A percentile compares a stretch with the other conserved stretches of the same genome.
Conservation (phyloP, 2,329 filamentous ascomycete genomes). For the Didymella segeticola region DNA sequence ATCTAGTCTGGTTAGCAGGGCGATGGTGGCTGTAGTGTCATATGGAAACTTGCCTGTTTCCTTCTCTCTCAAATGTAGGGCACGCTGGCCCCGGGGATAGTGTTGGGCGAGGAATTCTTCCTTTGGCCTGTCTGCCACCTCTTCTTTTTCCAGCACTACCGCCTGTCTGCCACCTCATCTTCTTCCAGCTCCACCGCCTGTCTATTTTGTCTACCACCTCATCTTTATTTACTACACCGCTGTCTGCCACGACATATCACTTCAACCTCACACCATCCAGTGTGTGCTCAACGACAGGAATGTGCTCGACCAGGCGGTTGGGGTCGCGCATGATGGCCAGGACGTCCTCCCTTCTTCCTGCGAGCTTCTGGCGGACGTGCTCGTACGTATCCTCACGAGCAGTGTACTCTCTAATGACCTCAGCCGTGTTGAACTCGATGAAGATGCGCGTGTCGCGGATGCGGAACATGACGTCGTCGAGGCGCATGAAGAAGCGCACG, state of each 20-base stretch:
- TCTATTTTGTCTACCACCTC: too few relatives aligned
- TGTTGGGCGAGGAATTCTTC: too few relatives aligned
- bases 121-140: too few relatives aligned
- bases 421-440: slow-evolving; percentile 80
- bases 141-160: too few relatives aligned
- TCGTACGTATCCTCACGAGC: slow-evolving; percentile 85
- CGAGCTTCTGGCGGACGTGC: slow-evolving; percentile 68
- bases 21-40: neutral
- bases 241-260: slow-evolving; percentile 23
- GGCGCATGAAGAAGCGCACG: slow-evolving; percentile 85
- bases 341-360: slow-evolving; percentile 70
- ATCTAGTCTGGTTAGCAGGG: too few relatives aligned
- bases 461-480: slow-evolving; percentile 88
- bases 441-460: slow-evolving; percentile 91
- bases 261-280: slow-evolving; percentile 62
- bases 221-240: neutral
- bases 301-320: slow-evolving; percentile 65
- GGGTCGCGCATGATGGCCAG: slow-evolving; percentile 79
- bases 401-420: slow-evolving; percentile 88
- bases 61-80: neutral
- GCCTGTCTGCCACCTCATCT: too few relatives aligned
- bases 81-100: neutral
- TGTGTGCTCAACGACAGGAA: slow-evolving; percentile 73
- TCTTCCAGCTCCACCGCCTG: neutral
- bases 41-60: neutral